These are phyloP conservation scores for Sarocladium strictum DNA, from an alignment of 2,329 filamentous ascomycete species.

Conservation along the genomic window DNA sequence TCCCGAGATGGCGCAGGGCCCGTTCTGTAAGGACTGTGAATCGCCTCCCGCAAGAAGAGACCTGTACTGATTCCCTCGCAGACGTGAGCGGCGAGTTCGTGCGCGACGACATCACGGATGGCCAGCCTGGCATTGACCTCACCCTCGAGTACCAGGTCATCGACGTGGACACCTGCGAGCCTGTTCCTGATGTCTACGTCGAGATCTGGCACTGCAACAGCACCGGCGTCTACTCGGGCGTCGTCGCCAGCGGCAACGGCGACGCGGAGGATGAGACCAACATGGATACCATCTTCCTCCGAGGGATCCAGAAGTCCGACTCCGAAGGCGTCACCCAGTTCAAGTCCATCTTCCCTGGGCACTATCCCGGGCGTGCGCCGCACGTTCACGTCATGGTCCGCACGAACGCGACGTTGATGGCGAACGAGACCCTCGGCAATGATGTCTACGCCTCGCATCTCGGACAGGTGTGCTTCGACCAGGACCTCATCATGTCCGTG, in stretches of 20 bases:
- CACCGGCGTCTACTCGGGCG: slow-evolving; percentile 39
- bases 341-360: slow-evolving; percentile 36
- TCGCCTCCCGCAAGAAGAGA: slow-evolving; percentile 28
- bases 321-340: slow-evolving; percentile 37
- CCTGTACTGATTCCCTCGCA: slow-evolving; percentile 19
- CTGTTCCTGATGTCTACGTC: slow-evolving; percentile 30
- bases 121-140: slow-evolving; percentile 32
- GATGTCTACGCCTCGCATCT: slow-evolving; percentile 46
- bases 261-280: slow-evolving; percentile 31
- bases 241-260: slow-evolving; percentile 32
- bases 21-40: slow-evolving; percentile 31
- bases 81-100: slow-evolving; percentile 26
- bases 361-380: slow-evolving; percentile 37
- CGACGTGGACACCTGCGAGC: slow-evolving; percentile 34
- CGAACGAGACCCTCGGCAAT: slow-evolving; percentile 28
- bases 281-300: slow-evolving; percentile 27
- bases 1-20: slow-evolving; percentile 45
- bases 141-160: slow-evolving; percentile 38
- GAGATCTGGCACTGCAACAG: slow-evolving; percentile 41
- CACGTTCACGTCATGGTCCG: slow-evolving; percentile 42
- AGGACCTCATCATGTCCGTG: slow-evolving; percentile 46
- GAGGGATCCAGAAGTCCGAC: slow-evolving; percentile 34
- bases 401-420: slow-evolving; percentile 25
- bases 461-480: slow-evolving; percentile 60
- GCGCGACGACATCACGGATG: slow-evolving; percentile 33